phyloP scores from a whole-genome alignment of 208 protist species.

The Strigomonas galati region DNA sequence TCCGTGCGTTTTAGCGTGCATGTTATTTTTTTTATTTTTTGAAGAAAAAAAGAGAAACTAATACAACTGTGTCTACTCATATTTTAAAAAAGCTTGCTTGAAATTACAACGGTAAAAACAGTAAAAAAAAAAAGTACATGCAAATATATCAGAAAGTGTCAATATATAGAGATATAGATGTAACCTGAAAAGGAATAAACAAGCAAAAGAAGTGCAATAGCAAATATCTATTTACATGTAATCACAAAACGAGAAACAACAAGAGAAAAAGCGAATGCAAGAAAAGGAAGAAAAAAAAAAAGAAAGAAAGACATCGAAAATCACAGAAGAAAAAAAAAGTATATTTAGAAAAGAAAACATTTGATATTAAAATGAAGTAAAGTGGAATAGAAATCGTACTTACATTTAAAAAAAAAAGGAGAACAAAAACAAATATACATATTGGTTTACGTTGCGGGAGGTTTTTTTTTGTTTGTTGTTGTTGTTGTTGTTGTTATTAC shows the following conservation, averaged over 20 bases:
- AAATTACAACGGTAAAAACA: background rate
- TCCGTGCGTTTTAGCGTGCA: too few relatives aligned
- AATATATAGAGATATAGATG: too few relatives aligned
- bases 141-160: too few relatives aligned
- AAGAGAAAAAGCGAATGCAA: constrained; percentile 7
- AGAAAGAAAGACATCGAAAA: background rate
- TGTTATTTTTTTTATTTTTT: constrained; percentile 1
- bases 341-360: constrained; percentile 8
- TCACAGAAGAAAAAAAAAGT: constrained; percentile 9
- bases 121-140: background rate
- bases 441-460: background rate
- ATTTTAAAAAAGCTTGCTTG: background rate
- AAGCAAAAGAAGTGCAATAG: constrained; percentile 11
- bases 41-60: constrained; percentile 1
- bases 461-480: constrained; percentile 1
- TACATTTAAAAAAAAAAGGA: constrained; percentile 18
- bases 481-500: background rate
- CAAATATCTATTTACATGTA: background rate
- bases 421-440: constrained; percentile 4
- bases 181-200: constrained; percentile 3
- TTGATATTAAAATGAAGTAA: background rate
- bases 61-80: background rate
- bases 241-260: constrained; percentile 11
- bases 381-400: background rate
- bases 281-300: constrained; percentile 1